Conservation (phyloP, 148 eudicot genomes). For the Fagopyrum homotropicum region DNA sequence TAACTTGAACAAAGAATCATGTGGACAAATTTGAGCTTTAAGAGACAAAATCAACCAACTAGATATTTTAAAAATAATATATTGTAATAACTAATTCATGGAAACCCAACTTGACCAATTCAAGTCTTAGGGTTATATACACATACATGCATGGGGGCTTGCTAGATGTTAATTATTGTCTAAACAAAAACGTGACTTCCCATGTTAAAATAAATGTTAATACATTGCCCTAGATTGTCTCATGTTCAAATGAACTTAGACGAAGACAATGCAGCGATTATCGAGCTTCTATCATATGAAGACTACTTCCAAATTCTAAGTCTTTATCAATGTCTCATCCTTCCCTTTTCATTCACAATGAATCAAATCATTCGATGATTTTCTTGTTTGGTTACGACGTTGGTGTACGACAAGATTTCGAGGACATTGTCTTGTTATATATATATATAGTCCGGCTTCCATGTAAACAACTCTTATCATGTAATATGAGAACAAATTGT, state of each 20-base stretch:
- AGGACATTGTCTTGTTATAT: constrained; percentile 3
- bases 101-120: not conserved
- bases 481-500: not conserved
- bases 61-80: too few species aligned
- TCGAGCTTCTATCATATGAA: not conserved
- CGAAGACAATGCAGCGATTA: constrained; percentile 5
- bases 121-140: not conserved
- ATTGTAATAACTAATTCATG: too few species aligned
- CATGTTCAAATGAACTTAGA: not conserved
- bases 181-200: not conserved
- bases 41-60: too few species aligned
- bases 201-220: too few species aligned
- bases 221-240: not conserved
- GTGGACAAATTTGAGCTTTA: too few species aligned
- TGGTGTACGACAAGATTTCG: not conserved
- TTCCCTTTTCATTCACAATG: not conserved
- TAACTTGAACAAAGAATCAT: too few species aligned
- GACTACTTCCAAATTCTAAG: not conserved
- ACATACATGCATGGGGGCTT: not conserved
- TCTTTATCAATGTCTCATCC: not conserved
- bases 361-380: not conserved
- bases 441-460: not conserved
- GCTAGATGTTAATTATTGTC: not conserved
- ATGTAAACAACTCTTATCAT: not conserved
- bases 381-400: not conserved